Evolutionary conservation across 1,139 yeast genomes (phyloP), one percentile per base, ranked within the genome.

Genomic region (Protomyces macrosporus): DNA sequence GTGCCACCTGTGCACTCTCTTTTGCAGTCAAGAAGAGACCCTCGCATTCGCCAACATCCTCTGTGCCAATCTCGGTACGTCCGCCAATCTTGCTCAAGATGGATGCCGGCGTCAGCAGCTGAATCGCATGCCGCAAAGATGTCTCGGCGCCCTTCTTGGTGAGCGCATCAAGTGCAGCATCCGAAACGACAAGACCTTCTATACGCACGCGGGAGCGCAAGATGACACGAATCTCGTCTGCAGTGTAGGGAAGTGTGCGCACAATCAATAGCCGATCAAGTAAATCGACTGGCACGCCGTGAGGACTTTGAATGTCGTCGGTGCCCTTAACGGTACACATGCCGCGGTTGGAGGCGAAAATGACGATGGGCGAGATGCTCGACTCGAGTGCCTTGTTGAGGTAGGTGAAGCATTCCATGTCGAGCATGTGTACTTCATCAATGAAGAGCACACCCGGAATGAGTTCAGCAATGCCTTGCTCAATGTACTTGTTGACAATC

Each of bases 351-450:
- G 97, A 89, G 45, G 98, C 98, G 71, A 93, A 81, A 3, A 93
- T 91, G 54, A 93, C 98, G 65, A 93, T 83, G 55, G 98, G 98
- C 1, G 98, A 96, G 74, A 93, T 90, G 30, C 87, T 76, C 48
- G 95, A 86, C 77, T 93, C 98, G 68, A 93, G 81, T 5, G 98
- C 98, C 70, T 95, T 83, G 77, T 93, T 93, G 72, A 93, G 80
- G 75, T 89, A 93, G 4, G 98, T 90, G 79, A 93, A 93, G 72
- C 95, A 87, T 78, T 93, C 98, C 68, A 93, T 85, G 74, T 93
- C 98, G 71, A 93, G 82, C 98, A 93, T 93, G 78, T 93, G 93
- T 36, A 91, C 98, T 77, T 93, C 98, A 76, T 93, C 98, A 71
- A 93, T 93, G 76, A 93, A 93, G 72, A 93, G 80, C 39, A 93